Base-by-base conservation (phyloP, 345 rosid genomes). In the Murraya paniculata region DNA sequence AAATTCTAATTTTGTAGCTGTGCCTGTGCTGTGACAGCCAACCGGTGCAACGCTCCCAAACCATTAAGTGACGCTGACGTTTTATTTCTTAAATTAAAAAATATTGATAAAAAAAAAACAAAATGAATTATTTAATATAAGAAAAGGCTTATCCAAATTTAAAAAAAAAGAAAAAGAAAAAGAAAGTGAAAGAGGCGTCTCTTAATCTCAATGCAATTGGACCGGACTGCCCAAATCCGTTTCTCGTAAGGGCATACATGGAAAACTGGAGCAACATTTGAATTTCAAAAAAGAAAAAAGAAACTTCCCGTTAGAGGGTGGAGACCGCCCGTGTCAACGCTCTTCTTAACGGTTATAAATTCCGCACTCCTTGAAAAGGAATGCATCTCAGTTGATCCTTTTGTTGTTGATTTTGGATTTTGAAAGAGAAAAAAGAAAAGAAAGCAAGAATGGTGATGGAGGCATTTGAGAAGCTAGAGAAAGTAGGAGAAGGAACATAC, bases 401-500 rank as follows among this genome's bases (percentile, higher is more conserved):
- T 66, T 25, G 58, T 4, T 28, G 28, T 7, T 14, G 65, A 35
- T 35, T 33, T n/a, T 5, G 1, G 33, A 4, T 13, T 39, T 68
- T 11, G 27, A 7, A 33, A 22, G 30, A n/a, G 25, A 25, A 77
- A 27, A 30, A 58, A 77, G 21, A 53, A 74, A 30, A 36, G n/a
- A 82, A 61, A 73, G 75, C 53, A 25, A 64, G 57, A 39, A 88
- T 90, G 89, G 92, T 88, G 55, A 96, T 91, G 97, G 95, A 94
- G 22, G 92, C 91, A 4, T 96, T 92, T 82, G 97, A 96, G 87
- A 96, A 96, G 86, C 91, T 96, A 28, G 99, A 96, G 92, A 96
- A 96, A 79, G 99, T 96, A 4, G 99, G 99, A 27, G 99, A 96
- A 78, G 99, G 99, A 33, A 96, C 99, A 0, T 96, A 94, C 81